These are phyloP conservation scores for Monilinia polystroma DNA, from an alignment of 2,329 filamentous ascomycete genomes.

Conservation along the genomic window DNA sequence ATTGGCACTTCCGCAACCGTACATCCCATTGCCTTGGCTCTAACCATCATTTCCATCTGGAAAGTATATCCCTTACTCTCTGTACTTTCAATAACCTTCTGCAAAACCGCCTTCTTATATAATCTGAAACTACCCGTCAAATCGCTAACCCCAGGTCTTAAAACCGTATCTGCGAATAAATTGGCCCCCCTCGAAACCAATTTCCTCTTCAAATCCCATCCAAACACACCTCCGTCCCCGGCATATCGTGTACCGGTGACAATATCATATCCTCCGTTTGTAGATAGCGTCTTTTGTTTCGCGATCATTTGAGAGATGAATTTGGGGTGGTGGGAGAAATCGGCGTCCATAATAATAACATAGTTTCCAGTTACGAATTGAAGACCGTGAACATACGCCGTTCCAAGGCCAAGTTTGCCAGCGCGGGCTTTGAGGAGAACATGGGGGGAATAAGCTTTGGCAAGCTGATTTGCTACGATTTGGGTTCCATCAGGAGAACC, in stretches of 20 bases:
- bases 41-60: constrained; percentile 99
- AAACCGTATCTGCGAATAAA: constrained; percentile 90
- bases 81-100: constrained; percentile 86
- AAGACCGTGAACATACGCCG: constrained; percentile 46
- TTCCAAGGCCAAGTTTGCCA: constrained; percentile 55
- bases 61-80: constrained; percentile 98
- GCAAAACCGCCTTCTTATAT: constrained; percentile 87
- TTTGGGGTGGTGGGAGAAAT: constrained; percentile 98
- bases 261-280: constrained; percentile 79
- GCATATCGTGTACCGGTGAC: constrained; percentile 96
- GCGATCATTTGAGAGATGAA: constrained; percentile 95
- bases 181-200: constrained; percentile 85
- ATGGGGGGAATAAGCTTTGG: constrained; percentile 76
- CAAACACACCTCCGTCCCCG: constrained; percentile 83
- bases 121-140: constrained; percentile 91
- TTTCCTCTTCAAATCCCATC: constrained; percentile 93
- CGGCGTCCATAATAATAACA: constrained; percentile 99
- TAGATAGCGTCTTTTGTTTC: constrained; percentile 59
- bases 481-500: constrained; percentile 95
- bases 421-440: constrained; percentile 83
- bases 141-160: constrained; percentile 91
- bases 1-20: constrained; percentile 95
- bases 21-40: constrained; percentile 93
- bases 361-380: constrained; percentile 90
- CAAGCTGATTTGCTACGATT: constrained; percentile 84